Conservation (phyloP, 495 filamentous ascomycete species). For the Massariosphaeria phaeospora region DNA sequence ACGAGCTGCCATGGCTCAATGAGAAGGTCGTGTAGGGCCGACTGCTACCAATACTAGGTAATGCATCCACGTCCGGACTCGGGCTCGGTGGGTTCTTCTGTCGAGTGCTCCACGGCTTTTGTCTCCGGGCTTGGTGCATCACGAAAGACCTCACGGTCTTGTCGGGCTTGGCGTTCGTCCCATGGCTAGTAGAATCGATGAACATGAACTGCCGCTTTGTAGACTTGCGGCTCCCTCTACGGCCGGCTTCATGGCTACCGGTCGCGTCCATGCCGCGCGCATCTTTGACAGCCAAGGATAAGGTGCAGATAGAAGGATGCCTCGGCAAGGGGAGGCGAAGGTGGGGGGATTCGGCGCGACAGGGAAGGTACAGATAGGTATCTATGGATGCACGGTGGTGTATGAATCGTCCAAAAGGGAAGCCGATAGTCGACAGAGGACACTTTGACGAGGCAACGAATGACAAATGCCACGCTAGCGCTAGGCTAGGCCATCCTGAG, state of each 20-base stretch:
- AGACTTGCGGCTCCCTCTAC: slow-evolving; percentile 2
- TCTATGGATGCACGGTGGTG: not conserved
- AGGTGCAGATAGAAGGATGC: not conserved
- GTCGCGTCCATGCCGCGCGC: slow-evolving; percentile 8
- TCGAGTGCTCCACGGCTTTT: slow-evolving; percentile 30
- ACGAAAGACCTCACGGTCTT: slow-evolving; percentile 32
- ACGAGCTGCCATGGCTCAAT: slow-evolving; percentile 4
- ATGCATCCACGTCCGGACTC: not conserved
- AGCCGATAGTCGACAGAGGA: slow-evolving; percentile 8
- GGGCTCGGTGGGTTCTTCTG: slow-evolving; percentile 11
- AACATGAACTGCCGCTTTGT: slow-evolving; percentile 27
- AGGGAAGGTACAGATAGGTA: slow-evolving; percentile 4
- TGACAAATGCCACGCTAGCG: too few relatives aligned
- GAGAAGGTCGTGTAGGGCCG: not conserved
- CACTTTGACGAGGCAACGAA: slow-evolving; percentile 4
- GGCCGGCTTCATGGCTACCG: slow-evolving; percentile 3
- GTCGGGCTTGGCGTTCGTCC: slow-evolving; percentile 16
- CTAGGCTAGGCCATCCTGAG: too few relatives aligned
- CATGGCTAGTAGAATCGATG: slow-evolving; percentile 26
- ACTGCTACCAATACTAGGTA: not conserved
- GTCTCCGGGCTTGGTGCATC: slow-evolving; percentile 30
- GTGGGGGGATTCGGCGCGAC: not conserved
- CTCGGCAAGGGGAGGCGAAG: not conserved
- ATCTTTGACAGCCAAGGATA: not conserved
- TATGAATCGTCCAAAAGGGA: slow-evolving; percentile 14